A percentile compares a stretch with the other conserved stretches of the same genome.
These are phyloP conservation scores for Zygosaccharomyces bisporus DNA, from an alignment of 805 yeast genomes.

Conservation along the genomic window DNA sequence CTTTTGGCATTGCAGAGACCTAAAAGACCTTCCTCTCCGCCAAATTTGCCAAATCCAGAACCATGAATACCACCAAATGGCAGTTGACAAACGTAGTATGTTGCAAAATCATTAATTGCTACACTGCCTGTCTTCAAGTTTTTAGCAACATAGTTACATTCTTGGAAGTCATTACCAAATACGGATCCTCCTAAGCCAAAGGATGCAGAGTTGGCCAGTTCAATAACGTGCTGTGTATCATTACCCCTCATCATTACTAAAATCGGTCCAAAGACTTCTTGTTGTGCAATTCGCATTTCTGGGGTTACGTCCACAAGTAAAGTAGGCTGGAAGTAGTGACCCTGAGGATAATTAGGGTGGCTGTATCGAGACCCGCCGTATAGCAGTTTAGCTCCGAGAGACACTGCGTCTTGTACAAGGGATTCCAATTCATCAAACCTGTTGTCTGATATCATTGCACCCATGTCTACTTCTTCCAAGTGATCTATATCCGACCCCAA, in stretches of 20 bases:
- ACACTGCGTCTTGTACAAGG: conserved; percentile 69
- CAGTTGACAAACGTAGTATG: conserved; percentile 89
- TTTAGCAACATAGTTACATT: conserved; percentile 61
- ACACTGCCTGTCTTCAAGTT: conserved; percentile 79
- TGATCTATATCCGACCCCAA: conserved; percentile 92
- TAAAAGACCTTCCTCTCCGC: conserved; percentile 94
- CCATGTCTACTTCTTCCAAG: conserved; percentile 87
- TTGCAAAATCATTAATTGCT: conserved; percentile 96
- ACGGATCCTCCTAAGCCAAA: conserved; percentile 93
- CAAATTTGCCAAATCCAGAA: conserved; percentile 96
- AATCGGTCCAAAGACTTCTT: conserved; percentile 94
- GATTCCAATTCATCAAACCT: conserved; percentile 66
- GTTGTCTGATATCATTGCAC: conserved; percentile 83
- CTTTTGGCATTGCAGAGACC: conserved; percentile 87
- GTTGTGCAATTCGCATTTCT: conserved; percentile 73
- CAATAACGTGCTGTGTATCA: conserved; percentile 61
- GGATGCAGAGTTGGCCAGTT: conserved; percentile 75
- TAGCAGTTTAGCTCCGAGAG: conserved; percentile 73
- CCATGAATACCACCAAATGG: conserved; percentile 96
- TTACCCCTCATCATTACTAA: conserved; percentile 73
- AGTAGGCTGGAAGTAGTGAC: conserved; percentile 91
- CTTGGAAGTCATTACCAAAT: conserved; percentile 61
- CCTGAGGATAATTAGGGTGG: conserved; percentile 94
- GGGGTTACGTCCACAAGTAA: conserved; percentile 75
- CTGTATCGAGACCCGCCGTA: conserved; percentile 75